A percentile compares a stretch with the other conserved stretches of the same genome.
Evolutionary conservation across 306 rosid species (phyloP).

Genomic region (Casuarina glauca): DNA sequence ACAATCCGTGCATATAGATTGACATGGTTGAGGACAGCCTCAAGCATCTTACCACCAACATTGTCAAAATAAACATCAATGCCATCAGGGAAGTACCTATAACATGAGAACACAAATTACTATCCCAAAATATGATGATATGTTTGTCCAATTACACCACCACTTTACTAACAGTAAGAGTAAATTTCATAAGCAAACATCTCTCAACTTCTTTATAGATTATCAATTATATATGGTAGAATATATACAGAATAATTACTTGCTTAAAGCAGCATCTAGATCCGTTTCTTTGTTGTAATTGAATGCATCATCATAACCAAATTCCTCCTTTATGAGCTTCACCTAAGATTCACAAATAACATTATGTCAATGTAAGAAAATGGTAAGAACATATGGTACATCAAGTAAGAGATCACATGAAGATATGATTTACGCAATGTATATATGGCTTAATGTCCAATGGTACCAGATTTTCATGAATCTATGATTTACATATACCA

Average conservation of each 20-base stretch:
- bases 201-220: background rate
- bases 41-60: conserved; percentile 73
- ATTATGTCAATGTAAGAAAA: background rate
- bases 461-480: background rate
- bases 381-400: background rate
- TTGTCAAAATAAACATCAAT: conserved; percentile 67
- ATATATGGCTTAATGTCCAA: background rate
- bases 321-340: conserved; percentile 59
- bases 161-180: background rate
- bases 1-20: conserved; percentile 55
- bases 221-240: background rate
- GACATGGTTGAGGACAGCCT: conserved; percentile 65
- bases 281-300: conserved; percentile 59
- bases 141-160: background rate
- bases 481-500: background rate
- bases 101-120: background rate
- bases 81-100: conserved; percentile 60
- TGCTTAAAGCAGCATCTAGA: conserved; percentile 56
- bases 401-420: background rate
- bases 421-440: background rate
- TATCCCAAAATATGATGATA: background rate
- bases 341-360: conserved; percentile 38
- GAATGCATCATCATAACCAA: conserved; percentile 74
- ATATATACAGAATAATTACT: conserved; percentile 17
- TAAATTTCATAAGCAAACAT: background rate